Percentiles rank a stretch among this genome's conserved stretches.
Conservation (phyloP, 495 filamentous ascomycete species). For the Amphirosellinia nigrospora region DNA sequence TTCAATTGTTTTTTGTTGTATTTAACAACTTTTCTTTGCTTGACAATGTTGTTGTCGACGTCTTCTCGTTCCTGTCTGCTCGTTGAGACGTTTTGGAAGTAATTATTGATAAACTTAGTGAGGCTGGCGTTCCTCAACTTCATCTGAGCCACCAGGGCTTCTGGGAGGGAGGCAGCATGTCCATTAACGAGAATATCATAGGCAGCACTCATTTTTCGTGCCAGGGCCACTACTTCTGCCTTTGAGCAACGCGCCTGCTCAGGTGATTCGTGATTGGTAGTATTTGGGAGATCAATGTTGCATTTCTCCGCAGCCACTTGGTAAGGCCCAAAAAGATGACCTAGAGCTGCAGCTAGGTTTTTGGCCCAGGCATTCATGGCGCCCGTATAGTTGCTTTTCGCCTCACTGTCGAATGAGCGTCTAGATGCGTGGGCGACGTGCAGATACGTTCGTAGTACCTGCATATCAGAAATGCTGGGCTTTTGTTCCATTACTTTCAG, state of each 20-base stretch:
- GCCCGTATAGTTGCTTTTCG: slow-evolving; percentile 17
- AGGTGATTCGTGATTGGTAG: slow-evolving; percentile 26
- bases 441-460: slow-evolving; percentile 48
- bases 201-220: slow-evolving; percentile 48
- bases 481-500: slow-evolving; percentile 60
- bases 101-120: slow-evolving; percentile 27
- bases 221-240: slow-evolving; percentile 46
- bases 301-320: slow-evolving; percentile 36
- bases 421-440: slow-evolving; percentile 44
- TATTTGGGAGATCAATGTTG: slow-evolving; percentile 27
- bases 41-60: not conserved
- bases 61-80: not conserved
- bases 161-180: slow-evolving; percentile 3
- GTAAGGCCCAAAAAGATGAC: slow-evolving; percentile 48
- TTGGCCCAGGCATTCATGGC: slow-evolving; percentile 38
- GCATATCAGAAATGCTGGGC: slow-evolving; percentile 51
- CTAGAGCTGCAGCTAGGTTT: slow-evolving; percentile 45
- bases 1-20: not conserved
- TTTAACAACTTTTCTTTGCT: not conserved
- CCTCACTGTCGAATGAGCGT: slow-evolving; percentile 28
- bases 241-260: slow-evolving; percentile 26
- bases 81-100: slow-evolving; percentile 15
- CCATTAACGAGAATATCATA: slow-evolving; percentile 35
- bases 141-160: slow-evolving; percentile 21
- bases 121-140: slow-evolving; percentile 38